These are phyloP conservation scores for Sistotremastrum niveocremeum DNA, from an alignment of 768 basidiomycete genomes.

Conservation along the genomic window DNA sequence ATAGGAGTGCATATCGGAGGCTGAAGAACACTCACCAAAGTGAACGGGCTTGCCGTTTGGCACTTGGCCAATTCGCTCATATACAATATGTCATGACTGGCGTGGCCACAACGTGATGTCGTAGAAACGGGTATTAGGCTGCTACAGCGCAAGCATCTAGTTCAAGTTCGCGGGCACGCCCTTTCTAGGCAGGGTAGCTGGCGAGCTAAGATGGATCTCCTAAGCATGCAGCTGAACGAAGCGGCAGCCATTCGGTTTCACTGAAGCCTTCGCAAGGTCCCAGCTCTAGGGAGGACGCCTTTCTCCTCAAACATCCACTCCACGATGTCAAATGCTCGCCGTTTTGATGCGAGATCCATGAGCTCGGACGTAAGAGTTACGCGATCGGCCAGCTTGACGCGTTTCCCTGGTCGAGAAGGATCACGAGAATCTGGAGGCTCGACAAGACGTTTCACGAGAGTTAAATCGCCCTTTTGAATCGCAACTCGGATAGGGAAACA, in stretches of 20 bases:
- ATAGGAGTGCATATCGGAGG: no score
- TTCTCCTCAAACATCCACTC: conserved; percentile 60
- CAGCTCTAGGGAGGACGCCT: conserved; percentile 59
- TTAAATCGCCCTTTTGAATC: conserved; percentile 53
- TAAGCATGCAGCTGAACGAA: no score
- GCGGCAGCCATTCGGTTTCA: neutral
- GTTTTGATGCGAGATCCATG: conserved; percentile 52
- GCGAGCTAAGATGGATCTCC: no score
- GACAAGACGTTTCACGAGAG: conserved; percentile 62
- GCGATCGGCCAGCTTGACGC: conserved; percentile 45
- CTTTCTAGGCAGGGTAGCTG: no score
- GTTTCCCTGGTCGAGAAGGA: neutral
- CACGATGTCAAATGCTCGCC: conserved; percentile 53
- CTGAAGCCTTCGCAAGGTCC: conserved; percentile 30
- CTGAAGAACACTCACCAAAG: no score
- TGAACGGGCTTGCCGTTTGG: no score
- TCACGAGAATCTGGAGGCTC: conserved; percentile 27
- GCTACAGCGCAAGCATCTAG: no score
- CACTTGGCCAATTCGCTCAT: no score
- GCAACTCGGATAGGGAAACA: conserved; percentile 64
- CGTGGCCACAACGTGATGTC: no score
- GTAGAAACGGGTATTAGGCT: no score
- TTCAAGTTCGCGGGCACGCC: no score
- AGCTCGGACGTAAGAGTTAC: conserved; percentile 39
- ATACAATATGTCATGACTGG: no score